Conservation (phyloP, 331 rosid species). For the Malus hybrid region DNA sequence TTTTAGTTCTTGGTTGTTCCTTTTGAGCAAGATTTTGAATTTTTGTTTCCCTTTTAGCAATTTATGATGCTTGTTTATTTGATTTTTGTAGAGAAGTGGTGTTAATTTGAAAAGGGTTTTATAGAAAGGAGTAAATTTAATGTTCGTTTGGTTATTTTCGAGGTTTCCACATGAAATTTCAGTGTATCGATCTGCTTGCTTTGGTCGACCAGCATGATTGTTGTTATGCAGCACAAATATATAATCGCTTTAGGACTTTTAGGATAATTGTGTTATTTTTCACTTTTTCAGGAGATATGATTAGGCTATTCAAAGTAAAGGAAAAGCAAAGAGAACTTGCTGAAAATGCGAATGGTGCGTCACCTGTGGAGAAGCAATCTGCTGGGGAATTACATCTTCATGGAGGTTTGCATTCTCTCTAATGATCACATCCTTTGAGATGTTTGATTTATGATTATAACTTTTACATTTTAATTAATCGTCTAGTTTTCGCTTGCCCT, state of each 20-base stretch:
- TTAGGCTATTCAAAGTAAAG: conserved; percentile 81
- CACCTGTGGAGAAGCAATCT: conserved; percentile 66
- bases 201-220: neutral
- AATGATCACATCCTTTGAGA: too few species aligned
- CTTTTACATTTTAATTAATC: neutral
- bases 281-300: conserved; percentile 55
- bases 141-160: neutral
- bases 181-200: neutral
- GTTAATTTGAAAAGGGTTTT: neutral
- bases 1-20: neutral
- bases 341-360: conserved; percentile 60
- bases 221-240: neutral
- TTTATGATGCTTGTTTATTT: neutral
- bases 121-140: neutral
- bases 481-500: neutral
- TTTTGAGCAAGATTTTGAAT: neutral
- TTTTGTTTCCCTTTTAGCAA: neutral
- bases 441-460: neutral
- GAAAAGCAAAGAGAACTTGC: conserved; percentile 89
- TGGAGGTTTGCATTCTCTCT: conserved; percentile 44
- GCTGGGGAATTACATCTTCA: conserved; percentile 97
- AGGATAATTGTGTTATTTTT: neutral
- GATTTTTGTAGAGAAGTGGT: neutral
- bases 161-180: neutral
- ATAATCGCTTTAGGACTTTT: neutral